Percentiles rank a stretch among this genome's conserved stretches.
phyloP scores from a whole-genome alignment of 495 filamentous ascomycete species.

The Beverwykella pulmonaria region DNA sequence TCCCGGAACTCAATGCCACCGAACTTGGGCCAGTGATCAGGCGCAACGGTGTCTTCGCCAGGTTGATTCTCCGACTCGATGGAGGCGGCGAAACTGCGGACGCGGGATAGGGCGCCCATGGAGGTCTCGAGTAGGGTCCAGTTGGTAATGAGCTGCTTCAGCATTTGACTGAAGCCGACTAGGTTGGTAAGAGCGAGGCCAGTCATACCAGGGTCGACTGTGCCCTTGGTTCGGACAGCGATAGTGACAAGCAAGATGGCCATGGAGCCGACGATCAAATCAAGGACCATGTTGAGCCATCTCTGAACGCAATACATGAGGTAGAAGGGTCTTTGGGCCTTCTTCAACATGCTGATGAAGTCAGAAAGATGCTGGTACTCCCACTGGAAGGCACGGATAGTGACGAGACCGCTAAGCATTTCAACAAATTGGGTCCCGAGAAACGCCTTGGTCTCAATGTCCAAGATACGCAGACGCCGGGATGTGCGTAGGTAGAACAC shows the following conservation, averaged over 20 bases:
- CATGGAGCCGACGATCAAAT: constrained; percentile 47
- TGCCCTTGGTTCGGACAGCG: constrained; percentile 36
- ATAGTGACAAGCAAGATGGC: constrained; percentile 46
- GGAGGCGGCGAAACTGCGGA: constrained; percentile 47
- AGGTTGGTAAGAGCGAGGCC: constrained; percentile 51
- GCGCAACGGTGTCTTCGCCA: background rate
- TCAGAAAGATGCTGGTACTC: constrained; percentile 13
- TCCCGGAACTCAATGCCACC: constrained; percentile 23
- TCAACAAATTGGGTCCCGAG: constrained; percentile 52
- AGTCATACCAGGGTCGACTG: constrained; percentile 38
- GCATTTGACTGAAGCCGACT: constrained; percentile 45
- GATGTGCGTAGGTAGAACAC: constrained; percentile 60
- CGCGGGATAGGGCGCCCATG: constrained; percentile 54
- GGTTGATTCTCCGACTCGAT: constrained; percentile 43
- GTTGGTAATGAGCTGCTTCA: constrained; percentile 43
- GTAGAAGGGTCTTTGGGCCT: constrained; percentile 52
- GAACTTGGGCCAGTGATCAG: constrained; percentile 15
- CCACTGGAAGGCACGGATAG: constrained; percentile 52
- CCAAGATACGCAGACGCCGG: constrained; percentile 61
- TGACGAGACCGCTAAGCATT: constrained; percentile 48
- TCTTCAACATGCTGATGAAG: constrained; percentile 42
- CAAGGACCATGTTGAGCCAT: constrained; percentile 50
- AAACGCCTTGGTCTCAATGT: constrained; percentile 56
- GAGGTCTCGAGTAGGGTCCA: constrained; percentile 58
- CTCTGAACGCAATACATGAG: constrained; percentile 51